Conservation (phyloP, 805 yeast species). For the Kuraishia hungarica region DNA sequence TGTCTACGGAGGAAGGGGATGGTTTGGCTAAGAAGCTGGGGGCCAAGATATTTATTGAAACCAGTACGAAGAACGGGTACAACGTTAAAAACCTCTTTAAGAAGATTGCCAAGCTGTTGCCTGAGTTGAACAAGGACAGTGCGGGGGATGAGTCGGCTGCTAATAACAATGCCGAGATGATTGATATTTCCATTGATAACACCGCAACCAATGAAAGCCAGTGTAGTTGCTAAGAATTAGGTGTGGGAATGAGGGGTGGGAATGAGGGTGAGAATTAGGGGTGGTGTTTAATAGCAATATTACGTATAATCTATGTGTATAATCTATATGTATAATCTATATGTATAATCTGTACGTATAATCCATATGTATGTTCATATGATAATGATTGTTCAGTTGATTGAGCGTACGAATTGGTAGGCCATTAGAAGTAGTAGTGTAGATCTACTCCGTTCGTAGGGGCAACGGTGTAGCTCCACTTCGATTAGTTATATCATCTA, state of each 20-base stretch:
- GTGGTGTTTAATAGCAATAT: no score
- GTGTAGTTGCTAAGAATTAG: conserved; percentile 1
- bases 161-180: conserved; percentile 8
- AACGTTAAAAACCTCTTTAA: conserved; percentile 87
- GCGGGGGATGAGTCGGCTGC: conserved; percentile 23
- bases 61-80: conserved; percentile 91
- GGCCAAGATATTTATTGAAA: conserved; percentile 79
- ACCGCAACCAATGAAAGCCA: conserved; percentile 1
- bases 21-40: conserved; percentile 61
- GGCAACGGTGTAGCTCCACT: no score
- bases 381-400: no score
- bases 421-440: no score
- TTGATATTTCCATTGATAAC: conserved; percentile 1
- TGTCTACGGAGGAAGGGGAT: conserved; percentile 79
- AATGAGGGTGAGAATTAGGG: neutral
- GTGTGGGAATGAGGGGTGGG: no score
- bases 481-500: no score
- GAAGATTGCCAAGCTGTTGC: conserved; percentile 83
- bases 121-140: conserved; percentile 49
- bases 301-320: neutral
- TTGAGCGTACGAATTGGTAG: no score
- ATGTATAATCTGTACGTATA: no score
- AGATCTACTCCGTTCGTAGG: no score
- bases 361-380: no score
- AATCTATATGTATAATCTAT: no score